phyloP scores from a whole-genome alignment of 148 eudicot genomes.

The Rhododendron griersonianum region DNA sequence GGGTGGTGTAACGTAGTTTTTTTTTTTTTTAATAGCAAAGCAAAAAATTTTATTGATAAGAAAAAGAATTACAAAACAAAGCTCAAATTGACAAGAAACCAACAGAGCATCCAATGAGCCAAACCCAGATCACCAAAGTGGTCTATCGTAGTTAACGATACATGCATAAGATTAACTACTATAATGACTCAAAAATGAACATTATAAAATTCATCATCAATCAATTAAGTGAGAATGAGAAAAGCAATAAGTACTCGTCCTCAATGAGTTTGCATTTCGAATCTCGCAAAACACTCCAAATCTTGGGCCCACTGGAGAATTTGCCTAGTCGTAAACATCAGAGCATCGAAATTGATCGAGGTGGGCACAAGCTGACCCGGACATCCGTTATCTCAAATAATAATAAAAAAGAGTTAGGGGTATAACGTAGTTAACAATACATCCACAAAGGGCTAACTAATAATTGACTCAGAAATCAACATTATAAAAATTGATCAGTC shows the following conservation, averaged over 20 bases:
- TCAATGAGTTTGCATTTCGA: neutral
- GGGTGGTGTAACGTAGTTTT: too few species aligned
- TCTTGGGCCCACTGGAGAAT: fast-evolving
- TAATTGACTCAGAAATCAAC: neutral
- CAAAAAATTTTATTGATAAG: too few species aligned
- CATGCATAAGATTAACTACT: neutral
- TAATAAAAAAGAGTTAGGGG: neutral
- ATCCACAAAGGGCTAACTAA: neutral
- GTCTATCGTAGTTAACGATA: too few species aligned
- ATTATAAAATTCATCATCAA: too few species aligned
- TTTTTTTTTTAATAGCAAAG: too few species aligned
- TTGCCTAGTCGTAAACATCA: neutral
- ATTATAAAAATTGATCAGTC: neutral
- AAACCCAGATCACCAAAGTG: too few species aligned
- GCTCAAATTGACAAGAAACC: too few species aligned
- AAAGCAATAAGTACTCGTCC: neutral
- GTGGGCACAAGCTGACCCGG: neutral
- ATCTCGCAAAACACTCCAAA: neutral
- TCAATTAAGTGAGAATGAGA: neutral
- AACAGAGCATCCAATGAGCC: too few species aligned
- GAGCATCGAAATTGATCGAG: too few species aligned
- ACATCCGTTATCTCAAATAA: neutral
- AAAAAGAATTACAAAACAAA: too few species aligned
- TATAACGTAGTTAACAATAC: neutral
- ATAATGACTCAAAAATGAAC: neutral